A percentile compares a stretch with the other conserved stretches of the same genome.
phyloP scores from a whole-genome alignment of 2,329 filamentous ascomycete species.

The Trichoderma hamatum region DNA sequence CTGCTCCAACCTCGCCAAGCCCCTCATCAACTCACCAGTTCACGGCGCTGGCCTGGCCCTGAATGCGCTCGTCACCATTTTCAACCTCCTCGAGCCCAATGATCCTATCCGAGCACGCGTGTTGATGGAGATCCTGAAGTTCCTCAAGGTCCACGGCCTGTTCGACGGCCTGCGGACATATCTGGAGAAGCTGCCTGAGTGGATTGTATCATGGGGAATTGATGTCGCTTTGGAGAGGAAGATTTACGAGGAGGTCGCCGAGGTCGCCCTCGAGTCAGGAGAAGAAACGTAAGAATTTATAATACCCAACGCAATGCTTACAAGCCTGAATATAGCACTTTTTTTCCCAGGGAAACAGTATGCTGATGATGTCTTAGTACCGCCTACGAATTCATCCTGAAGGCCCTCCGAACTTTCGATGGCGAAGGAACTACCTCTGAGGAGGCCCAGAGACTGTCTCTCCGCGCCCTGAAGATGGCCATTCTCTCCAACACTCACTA shows the following conservation, averaged over 20 bases:
- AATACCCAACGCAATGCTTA: background rate
- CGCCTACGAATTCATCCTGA: constrained; percentile 69
- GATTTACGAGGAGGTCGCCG: constrained; percentile 80
- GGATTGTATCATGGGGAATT: constrained; percentile 82
- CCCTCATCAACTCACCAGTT: constrained; percentile 80
- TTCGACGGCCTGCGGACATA: constrained; percentile 85
- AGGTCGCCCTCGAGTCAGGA: constrained; percentile 76
- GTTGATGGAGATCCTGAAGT: constrained; percentile 82
- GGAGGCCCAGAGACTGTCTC: constrained; percentile 62
- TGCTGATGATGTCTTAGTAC: constrained; percentile 44
- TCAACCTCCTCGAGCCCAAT: constrained; percentile 83
- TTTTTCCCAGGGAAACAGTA: background rate
- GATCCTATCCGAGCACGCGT: constrained; percentile 87
- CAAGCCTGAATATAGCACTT: background rate
- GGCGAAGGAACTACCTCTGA: constrained; percentile 59
- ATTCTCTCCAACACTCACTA: constrained; percentile 60
- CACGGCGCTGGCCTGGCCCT: constrained; percentile 86
- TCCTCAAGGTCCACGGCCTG: constrained; percentile 73
- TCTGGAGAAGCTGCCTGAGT: constrained; percentile 78
- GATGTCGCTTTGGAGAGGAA: constrained; percentile 82
- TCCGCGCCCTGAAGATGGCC: constrained; percentile 59
- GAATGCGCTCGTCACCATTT: constrained; percentile 89
- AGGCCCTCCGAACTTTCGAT: constrained; percentile 64
- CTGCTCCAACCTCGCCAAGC: constrained; percentile 86
- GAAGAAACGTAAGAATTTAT: constrained; percentile 70